A percentile compares a stretch with the other conserved stretches of the same genome.
phyloP scores from a whole-genome alignment of 768 basidiomycete species.

The Trametes elegans region DNA sequence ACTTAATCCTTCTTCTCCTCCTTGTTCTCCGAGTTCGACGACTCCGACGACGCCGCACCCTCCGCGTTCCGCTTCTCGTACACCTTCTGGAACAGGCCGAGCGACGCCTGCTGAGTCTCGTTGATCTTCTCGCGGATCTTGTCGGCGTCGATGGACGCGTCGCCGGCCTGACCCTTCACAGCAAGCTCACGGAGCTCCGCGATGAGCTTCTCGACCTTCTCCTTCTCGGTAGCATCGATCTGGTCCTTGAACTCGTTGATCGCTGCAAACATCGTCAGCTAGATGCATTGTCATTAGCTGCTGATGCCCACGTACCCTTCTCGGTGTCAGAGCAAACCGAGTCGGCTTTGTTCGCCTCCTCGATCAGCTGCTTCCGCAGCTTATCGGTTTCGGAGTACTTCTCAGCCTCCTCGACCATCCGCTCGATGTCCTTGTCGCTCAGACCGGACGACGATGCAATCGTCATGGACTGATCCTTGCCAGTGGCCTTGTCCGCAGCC shows the following conservation, averaged over 20 bases:
- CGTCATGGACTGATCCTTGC: conserved; percentile 93
- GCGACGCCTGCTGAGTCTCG: conserved; percentile 92
- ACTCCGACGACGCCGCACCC: conserved; percentile 49
- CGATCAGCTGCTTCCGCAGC: conserved; percentile 81
- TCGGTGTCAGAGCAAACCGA: conserved; percentile 93
- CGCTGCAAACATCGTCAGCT: too few relatives aligned
- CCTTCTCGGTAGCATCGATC: conserved; percentile 87
- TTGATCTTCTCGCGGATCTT: conserved; percentile 88
- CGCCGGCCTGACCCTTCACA: conserved; percentile 85
- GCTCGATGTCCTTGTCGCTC: conserved; percentile 94
- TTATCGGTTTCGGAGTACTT: conserved; percentile 93
- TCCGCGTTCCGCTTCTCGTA: conserved; percentile 91
- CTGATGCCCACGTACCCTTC: conserved; percentile 85
- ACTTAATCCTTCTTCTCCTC: conserved; percentile 86
- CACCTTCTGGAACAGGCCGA: conserved; percentile 97
- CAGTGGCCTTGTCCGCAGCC: conserved; percentile 91
- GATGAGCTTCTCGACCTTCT: conserved; percentile 88
- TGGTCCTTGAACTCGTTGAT: conserved; percentile 99
- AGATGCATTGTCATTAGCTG: too few relatives aligned
- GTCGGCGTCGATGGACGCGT: conserved; percentile 78
- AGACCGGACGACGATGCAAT: conserved; percentile 97
- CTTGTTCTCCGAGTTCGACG: conserved; percentile 36
- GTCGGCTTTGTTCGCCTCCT: conserved; percentile 96
- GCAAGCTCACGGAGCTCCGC: conserved; percentile 86
- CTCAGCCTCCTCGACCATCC: conserved; percentile 95